Evolutionary conservation across 257 asterid species (phyloP), one percentile per base, ranked within the genome.

Genomic region (Solanum ossicruentum): DNA sequence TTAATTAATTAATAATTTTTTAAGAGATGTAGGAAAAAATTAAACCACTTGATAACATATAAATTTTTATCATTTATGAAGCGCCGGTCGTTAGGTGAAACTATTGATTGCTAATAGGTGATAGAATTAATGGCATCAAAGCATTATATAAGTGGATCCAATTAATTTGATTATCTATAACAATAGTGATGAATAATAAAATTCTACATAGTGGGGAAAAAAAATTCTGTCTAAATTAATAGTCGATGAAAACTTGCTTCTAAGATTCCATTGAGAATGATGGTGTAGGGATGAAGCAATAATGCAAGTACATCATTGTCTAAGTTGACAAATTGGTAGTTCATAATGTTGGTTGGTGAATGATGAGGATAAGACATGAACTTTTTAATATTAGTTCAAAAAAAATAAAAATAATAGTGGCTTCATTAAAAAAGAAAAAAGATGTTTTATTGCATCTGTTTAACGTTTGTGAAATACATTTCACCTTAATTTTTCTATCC

Each of bases 341-440:
- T 47, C 58, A 73, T 73, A 47, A 47, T 45, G 57, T 45, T 71
- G 80, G 39, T 47, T 47, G 81, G 81, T 47, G 55, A 51, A 43
- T 51, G 55, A 15, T 51, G 57, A 72, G 13, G 39, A 73, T 21
- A 47, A 47, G 58, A 8, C 0, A 47, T 47, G 17, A 73, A 73
- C n/a, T 73, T 45, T 57, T 18, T 12, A 69, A 15, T 73, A 21
- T 73, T 45, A 21, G 58, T 45, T 47, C 28, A 73, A 45, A 47
- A 20, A 3, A 0, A 7, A 12, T n/a, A 1, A 17, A 0, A 32
- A 32, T 32, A 39, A 7, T 3, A 43, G 20, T 71, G 0, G 0
- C 12, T 71, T 43, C 10, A 43, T 71, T 32, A 32, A 32, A 28
- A 41, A 20, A 71, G n/a, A 20, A 9, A 45, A 8, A 8, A 8